These are phyloP conservation scores for Paramecium sonneborni DNA, from an alignment of 73 alveolate species.

Conservation along the genomic window DNA sequence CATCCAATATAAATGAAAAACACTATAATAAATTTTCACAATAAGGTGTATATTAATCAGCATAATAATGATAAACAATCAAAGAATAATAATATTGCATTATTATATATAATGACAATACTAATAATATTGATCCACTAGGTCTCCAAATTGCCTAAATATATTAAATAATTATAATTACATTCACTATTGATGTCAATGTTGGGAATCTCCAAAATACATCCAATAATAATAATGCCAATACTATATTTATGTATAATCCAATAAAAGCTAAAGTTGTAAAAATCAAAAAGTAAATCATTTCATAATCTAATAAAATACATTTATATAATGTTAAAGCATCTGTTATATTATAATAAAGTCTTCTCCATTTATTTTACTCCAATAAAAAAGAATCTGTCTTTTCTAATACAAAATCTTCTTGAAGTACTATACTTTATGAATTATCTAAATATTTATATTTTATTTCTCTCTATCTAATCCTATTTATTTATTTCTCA, in stretches of 20 bases:
- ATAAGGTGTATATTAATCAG: constrained; percentile 33
- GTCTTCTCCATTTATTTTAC: not conserved
- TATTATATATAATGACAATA: constrained; percentile 72
- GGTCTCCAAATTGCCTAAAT: constrained; percentile 76
- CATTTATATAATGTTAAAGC: not conserved
- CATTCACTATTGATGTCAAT: constrained; percentile 76
- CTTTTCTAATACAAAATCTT: constrained; percentile 6
- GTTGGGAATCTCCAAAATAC: constrained; percentile 76
- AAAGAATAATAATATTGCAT: constrained; percentile 75
- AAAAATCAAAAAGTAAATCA: constrained; percentile 32
- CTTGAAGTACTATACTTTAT: not conserved
- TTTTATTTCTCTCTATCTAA: constrained; percentile 38
- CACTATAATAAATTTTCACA: constrained; percentile 75
- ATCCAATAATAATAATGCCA: constrained; percentile 76
- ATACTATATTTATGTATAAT: constrained; percentile 69
- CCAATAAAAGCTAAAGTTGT: constrained; percentile 46
- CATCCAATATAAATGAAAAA: constrained; percentile 74
- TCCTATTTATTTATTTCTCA: not conserved
- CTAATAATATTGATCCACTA: constrained; percentile 72
- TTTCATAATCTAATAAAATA: not conserved
- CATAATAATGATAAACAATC: constrained; percentile 54
- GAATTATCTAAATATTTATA: constrained; percentile 31
- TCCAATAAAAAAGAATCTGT: not conserved
- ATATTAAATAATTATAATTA: constrained; percentile 7
- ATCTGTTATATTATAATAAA: constrained; percentile 1